A percentile compares a stretch with the other conserved stretches of the same genome.
Evolutionary conservation across 805 yeast species (phyloP).

Genomic region (Vanderwaltozyma polyspora): DNA sequence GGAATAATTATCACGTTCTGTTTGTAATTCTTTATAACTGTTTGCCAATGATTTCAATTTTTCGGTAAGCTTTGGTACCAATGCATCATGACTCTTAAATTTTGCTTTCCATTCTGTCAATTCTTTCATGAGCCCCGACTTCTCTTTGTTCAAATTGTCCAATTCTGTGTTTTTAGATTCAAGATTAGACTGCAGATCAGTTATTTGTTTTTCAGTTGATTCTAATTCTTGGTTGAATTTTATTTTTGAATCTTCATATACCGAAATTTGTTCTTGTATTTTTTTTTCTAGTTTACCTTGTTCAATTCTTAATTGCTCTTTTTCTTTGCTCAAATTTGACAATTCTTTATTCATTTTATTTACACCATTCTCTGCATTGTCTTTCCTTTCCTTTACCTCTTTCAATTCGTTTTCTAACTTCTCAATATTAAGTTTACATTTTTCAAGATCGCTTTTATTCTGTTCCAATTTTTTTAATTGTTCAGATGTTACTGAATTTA

Average conservation of each 20-base stretch:
- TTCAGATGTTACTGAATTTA: constrained; percentile 13
- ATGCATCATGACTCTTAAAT: constrained; percentile 23
- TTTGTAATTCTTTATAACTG: constrained; percentile 20
- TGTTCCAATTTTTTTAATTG: constrained; percentile 26
- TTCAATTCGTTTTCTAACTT: constrained; percentile 20
- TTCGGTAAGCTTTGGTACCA: constrained; percentile 34
- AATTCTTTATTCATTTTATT: constrained; percentile 84
- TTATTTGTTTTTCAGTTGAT: constrained; percentile 9
- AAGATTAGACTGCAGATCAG: constrained; percentile 7
- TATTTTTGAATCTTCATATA: background rate
- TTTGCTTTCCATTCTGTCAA: constrained; percentile 17
- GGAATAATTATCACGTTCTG: constrained; percentile 15
- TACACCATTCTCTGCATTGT: constrained; percentile 73
- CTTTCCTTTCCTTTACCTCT: constrained; percentile 30
- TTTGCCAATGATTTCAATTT: constrained; percentile 35
- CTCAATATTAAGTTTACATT: constrained; percentile 12
- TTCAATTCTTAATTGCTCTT: constrained; percentile 37
- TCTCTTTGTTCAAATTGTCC: constrained; percentile 17
- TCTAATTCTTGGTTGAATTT: constrained; percentile 13
- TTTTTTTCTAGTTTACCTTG: constrained; percentile 36
- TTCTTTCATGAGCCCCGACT: constrained; percentile 15
- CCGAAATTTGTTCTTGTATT: constrained; percentile 24
- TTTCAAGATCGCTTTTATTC: constrained; percentile 7
- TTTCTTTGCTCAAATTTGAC: constrained; percentile 50
- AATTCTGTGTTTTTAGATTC: background rate